Base-by-base conservation (phyloP, 129 eudicot genomes). In the Flaveria ramosissima region DNA sequence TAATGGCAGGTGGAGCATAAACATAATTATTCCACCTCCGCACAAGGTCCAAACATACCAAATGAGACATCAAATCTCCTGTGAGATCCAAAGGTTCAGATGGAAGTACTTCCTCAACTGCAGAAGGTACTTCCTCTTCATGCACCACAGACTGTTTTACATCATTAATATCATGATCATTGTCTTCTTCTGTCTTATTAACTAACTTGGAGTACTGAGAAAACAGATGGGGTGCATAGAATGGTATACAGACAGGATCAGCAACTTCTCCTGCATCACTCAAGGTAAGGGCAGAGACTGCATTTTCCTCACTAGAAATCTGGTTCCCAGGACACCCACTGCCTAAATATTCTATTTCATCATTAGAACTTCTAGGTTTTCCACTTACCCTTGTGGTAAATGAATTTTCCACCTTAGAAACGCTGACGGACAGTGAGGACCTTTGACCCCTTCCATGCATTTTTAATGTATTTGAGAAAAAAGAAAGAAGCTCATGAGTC, bases 381-480 rank as follows among this genome's bases (percentile, higher is more conserved):
- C 64, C 85, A 77, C 53, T 57, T 67, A 43, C 68, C 26, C 77
- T 43, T n/a, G 77, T 41, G 69, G 80, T 45, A 27, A 63, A 51
- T 32, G 61, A 42, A 30, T 51, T 70, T 73, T 80, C 63, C 77
- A 80, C 59, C 61, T 70, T 77, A 15, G 79, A 75, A 27, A 67
- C 12, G 45, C 51, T 2, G 71, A 48, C 43, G 19, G 57, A 73
- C 71, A 59, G 75, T 60, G 60, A 63, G 9, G 78, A 47, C 23
- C 59, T 87, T 64, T 77, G 84, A 79, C 85, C 91, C 73, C 69
- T 78, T 78, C 93, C 96, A 36, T 86, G 97, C 82, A 90, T 77
- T 11, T 76, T 84, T 80, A 89, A 69, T 15, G 97, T 91, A 83
- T 88, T 91, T 11, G 90, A 73, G 79, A 95, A 91, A 78, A 95